Percentiles rank a stretch among this genome's conserved stretches.
These are phyloP conservation scores for Arthrobotrys entomopaga DNA, from an alignment of 2,329 filamentous ascomycete species.

Conservation along the genomic window DNA sequence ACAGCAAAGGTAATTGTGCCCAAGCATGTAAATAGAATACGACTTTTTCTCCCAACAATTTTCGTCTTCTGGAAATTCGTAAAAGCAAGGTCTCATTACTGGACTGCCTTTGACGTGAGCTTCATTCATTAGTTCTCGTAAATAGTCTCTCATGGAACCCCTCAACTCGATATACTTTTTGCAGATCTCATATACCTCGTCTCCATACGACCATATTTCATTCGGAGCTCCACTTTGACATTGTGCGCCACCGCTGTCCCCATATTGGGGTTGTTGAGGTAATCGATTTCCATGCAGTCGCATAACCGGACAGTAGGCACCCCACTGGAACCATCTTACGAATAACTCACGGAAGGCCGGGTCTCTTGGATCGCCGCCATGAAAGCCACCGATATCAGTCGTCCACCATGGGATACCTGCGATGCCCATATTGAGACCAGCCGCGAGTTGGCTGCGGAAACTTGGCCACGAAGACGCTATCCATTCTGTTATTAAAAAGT, in stretches of 20 bases:
- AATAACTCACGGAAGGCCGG: neutral
- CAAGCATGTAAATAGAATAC: conserved; percentile 3
- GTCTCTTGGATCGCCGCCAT: neutral
- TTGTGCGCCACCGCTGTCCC: neutral
- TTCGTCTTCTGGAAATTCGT: conserved; percentile 2
- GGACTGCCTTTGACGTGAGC: neutral
- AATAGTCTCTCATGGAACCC: neutral
- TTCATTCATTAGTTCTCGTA: neutral
- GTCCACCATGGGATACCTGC: conserved; percentile 6
- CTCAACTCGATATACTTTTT: neutral
- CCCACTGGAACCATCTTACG: conserved; percentile 7
- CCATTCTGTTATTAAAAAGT: neutral
- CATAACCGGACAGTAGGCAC: neutral
- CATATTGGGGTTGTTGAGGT: conserved; percentile 3
- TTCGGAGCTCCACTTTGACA: neutral
- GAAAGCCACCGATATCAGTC: conserved; percentile 1
- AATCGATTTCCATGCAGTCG: neutral
- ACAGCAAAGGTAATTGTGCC: conserved; percentile 1
- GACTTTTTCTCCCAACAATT: conserved; percentile 2
- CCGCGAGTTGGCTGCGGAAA: neutral
- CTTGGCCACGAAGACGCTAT: neutral
- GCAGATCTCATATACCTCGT: conserved; percentile 2
- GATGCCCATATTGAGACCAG: conserved; percentile 2
- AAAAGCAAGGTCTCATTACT: neutral
- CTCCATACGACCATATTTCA: conserved; percentile 5